These are phyloP conservation scores for Pelargonium fulgidum DNA, from an alignment of 441 rosid genomes.

Conservation along the genomic window DNA sequence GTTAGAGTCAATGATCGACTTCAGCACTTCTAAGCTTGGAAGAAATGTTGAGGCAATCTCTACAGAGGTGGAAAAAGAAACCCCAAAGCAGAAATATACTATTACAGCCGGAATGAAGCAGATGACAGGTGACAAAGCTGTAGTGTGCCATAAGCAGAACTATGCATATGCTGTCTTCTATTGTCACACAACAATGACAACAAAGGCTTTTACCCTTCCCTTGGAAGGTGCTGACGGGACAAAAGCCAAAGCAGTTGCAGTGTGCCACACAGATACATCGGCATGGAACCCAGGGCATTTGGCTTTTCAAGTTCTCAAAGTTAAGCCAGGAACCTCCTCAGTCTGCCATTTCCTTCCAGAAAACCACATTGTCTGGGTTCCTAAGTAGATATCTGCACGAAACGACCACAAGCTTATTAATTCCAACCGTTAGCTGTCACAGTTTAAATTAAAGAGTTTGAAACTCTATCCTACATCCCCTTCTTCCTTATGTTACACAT, in stretches of 20 bases:
- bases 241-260: slow-evolving; percentile 19
- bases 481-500: background rate
- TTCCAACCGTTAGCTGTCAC: too few species aligned
- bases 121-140: slow-evolving; percentile 1
- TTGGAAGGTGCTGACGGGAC: slow-evolving; percentile 16
- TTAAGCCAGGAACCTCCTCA: slow-evolving; percentile 21
- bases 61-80: slow-evolving; percentile 18
- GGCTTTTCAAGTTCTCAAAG: slow-evolving; percentile 26
- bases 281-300: slow-evolving; percentile 19
- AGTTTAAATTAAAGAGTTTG: too few species aligned
- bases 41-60: slow-evolving; percentile 18
- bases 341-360: slow-evolving; percentile 27
- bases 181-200: slow-evolving; percentile 14
- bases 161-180: slow-evolving; percentile 21
- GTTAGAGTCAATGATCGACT: slow-evolving; percentile 29
- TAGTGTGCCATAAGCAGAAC: slow-evolving; percentile 16
- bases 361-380: slow-evolving; percentile 20
- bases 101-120: slow-evolving; percentile 10
- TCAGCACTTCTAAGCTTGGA: slow-evolving; percentile 22
- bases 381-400: slow-evolving; percentile 5
- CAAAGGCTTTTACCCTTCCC: slow-evolving; percentile 20
- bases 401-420: too few species aligned
- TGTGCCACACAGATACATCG: slow-evolving; percentile 28
- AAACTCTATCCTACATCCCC: background rate
- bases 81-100: slow-evolving; percentile 8